phyloP scores from a whole-genome alignment of 208 protist genomes.

The Leishmania mexicana region DNA sequence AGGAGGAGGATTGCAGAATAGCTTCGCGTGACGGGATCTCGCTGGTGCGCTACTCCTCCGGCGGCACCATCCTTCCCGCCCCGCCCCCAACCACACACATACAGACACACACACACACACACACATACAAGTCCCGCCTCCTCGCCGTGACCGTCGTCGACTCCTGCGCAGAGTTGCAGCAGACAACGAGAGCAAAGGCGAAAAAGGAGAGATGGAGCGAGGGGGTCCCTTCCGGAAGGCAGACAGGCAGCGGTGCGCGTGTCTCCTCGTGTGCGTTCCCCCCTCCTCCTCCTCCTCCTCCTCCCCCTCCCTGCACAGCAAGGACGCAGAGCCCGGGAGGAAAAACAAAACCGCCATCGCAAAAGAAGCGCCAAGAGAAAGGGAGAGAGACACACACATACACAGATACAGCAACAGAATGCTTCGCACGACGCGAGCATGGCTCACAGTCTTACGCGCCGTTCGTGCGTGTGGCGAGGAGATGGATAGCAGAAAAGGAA shows the following conservation, averaged over 20 bases:
- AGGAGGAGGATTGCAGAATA: not conserved
- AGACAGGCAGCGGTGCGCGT: not conserved
- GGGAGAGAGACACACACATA: not conserved
- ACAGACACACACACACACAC: not conserved
- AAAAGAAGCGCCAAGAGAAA: not conserved
- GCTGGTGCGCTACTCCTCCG: not conserved
- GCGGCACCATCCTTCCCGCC: not conserved
- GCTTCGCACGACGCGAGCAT: not conserved
- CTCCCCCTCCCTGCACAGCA: not conserved
- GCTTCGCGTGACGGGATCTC: not conserved
- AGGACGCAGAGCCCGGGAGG: not conserved
- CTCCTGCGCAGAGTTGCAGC: not conserved
- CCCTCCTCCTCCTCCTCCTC: too few species aligned
- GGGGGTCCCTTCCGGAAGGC: too few species aligned
- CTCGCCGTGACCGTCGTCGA: too few species aligned
- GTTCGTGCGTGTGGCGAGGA: not conserved
- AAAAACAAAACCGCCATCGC: not conserved
- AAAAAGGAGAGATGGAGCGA: not conserved
- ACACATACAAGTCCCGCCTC: not conserved
- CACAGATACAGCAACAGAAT: not conserved
- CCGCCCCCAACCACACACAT: not conserved
- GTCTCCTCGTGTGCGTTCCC: not conserved
- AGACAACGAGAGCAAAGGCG: not conserved
- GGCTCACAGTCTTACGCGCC: not conserved
- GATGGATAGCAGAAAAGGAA: not conserved